phyloP scores from a whole-genome alignment of 352 stramenopile species.

The Thraustochytrium sp. region DNA sequence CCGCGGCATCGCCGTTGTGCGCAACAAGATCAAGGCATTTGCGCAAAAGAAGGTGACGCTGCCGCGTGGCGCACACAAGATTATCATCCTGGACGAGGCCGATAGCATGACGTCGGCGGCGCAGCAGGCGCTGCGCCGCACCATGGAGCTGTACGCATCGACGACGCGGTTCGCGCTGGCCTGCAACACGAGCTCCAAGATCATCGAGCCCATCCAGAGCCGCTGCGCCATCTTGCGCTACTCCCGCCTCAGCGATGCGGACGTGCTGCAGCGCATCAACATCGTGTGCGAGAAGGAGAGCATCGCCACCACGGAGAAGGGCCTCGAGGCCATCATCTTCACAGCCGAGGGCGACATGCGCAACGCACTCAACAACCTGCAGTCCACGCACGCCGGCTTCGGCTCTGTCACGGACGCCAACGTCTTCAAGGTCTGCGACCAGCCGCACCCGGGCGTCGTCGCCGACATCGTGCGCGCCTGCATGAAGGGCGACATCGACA shows the following conservation, averaged over 20 bases:
- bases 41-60: constrained; percentile 94
- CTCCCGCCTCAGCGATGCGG: constrained; percentile 85
- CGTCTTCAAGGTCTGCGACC: constrained; percentile 90
- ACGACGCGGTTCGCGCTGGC: constrained; percentile 96
- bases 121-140: constrained; percentile 93
- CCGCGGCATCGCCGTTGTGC: constrained; percentile 69
- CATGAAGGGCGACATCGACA: constrained; percentile 69
- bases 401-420: constrained; percentile 88
- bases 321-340: constrained; percentile 95
- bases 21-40: constrained; percentile 99
- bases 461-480: constrained; percentile 76
- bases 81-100: constrained; percentile 98
- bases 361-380: constrained; percentile 97
- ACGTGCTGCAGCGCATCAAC: constrained; percentile 86
- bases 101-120: constrained; percentile 94
- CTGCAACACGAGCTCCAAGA: constrained; percentile 98
- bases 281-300: constrained; percentile 86
- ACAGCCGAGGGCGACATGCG: constrained; percentile 98
- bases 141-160: constrained; percentile 97
- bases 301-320: constrained; percentile 71
- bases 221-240: constrained; percentile 96
- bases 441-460: constrained; percentile 87
- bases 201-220: constrained; percentile 98
- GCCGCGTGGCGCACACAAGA: constrained; percentile 84
- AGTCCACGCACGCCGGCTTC: constrained; percentile 91